These are phyloP conservation scores for Pseudonitzschia multiseries DNA, from an alignment of 108 stramenopile species.

Conservation along the genomic window DNA sequence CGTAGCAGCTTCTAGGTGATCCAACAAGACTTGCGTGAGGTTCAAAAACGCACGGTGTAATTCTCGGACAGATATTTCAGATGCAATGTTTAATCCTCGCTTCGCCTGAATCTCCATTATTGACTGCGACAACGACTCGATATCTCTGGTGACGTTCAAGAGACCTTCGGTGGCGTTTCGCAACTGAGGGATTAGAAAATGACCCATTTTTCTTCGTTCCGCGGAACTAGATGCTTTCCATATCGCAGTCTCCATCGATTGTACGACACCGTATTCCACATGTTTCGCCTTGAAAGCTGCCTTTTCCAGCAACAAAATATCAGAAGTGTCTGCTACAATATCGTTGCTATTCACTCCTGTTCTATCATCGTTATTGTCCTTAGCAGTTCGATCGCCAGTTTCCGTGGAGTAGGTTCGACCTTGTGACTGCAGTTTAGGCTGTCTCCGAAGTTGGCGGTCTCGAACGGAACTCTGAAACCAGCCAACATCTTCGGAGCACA, in stretches of 20 bases:
- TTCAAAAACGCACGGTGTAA: conserved; percentile 9
- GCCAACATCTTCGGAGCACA: not conserved
- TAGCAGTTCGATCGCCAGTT: not conserved
- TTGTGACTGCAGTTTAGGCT: not conserved
- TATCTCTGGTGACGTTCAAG: not conserved
- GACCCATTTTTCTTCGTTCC: conserved; percentile 8
- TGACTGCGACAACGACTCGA: not conserved
- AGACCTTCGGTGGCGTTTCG: conserved; percentile 7
- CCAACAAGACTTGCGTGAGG: conserved; percentile 4
- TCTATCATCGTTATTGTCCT: not conserved
- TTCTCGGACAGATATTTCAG: conserved; percentile 2
- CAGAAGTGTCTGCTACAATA: not conserved
- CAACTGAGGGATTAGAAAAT: not conserved
- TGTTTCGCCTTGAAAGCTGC: not conserved
- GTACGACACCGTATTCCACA: not conserved
- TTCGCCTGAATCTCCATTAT: not conserved
- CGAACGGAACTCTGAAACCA: not conserved
- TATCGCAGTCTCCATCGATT: not conserved
- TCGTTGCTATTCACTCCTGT: not conserved
- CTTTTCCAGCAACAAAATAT: conserved; percentile 9
- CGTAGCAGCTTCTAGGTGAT: not conserved
- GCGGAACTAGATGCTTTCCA: not conserved
- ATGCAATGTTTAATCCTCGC: not conserved
- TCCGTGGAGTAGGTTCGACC: conserved; percentile 7
- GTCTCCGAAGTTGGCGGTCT: not conserved